phyloP scores from a whole-genome alignment of 148 eudicot genomes.

The Silene latifolia region DNA sequence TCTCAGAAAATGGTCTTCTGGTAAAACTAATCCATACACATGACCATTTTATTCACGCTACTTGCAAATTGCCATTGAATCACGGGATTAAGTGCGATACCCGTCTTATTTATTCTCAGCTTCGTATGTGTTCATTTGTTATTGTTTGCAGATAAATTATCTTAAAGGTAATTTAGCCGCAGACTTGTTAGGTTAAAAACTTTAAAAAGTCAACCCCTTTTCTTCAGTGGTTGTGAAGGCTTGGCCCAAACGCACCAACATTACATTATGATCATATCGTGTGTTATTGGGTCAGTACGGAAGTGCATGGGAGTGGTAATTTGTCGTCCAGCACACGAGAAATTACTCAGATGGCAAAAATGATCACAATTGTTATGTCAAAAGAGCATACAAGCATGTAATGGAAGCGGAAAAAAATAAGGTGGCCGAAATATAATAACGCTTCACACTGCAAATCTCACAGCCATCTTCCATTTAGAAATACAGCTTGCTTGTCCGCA shows the following conservation, averaged over 20 bases:
- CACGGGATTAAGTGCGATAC: conserved; percentile 2
- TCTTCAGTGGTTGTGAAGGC: too few relatives aligned
- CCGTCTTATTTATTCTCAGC: neutral
- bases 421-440: neutral
- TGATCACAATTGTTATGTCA: neutral
- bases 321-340: neutral
- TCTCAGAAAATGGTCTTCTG: conserved; percentile 2
- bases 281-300: neutral
- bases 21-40: conserved; percentile 16
- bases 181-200: neutral
- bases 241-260: too few relatives aligned
- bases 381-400: neutral
- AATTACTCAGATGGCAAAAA: neutral
- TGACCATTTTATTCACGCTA: conserved; percentile 5
- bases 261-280: neutral
- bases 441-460: neutral
- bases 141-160: neutral
- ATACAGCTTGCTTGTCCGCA: neutral
- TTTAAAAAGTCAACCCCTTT: neutral
- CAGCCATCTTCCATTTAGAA: neutral
- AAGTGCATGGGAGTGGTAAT: neutral
- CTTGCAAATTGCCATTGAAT: conserved; percentile 6
- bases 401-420: neutral
- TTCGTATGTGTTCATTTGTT: neutral
- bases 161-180: neutral